Evolutionary conservation across 306 rosid species (phyloP).

Genomic region (Alnus rubra): DNA sequence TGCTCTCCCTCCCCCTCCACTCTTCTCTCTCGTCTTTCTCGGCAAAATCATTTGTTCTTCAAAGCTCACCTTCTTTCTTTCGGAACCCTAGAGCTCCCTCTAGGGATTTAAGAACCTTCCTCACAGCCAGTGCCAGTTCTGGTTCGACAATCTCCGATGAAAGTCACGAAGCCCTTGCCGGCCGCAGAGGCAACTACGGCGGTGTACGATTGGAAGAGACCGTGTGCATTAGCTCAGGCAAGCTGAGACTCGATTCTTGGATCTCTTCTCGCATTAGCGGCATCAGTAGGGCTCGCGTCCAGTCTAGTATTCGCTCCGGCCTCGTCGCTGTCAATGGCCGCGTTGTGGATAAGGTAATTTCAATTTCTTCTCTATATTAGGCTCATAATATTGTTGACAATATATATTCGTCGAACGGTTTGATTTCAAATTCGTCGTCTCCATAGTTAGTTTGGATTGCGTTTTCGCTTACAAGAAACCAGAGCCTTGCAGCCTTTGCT

Average conservation of each 20-base stretch:
- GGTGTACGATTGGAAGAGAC: conserved; percentile 59
- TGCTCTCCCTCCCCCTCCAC: conserved; percentile 33
- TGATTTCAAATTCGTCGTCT: no score
- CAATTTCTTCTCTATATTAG: neutral
- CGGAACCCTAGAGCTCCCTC: conserved; percentile 20
- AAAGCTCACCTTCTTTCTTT: conserved; percentile 35
- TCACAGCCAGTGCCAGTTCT: conserved; percentile 24
- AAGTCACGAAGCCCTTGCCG: conserved; percentile 27
- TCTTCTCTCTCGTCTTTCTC: conserved; percentile 37
- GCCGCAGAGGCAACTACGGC: conserved; percentile 41
- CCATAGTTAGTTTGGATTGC: neutral
- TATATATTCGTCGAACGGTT: no score
- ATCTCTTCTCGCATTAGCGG: conserved; percentile 73
- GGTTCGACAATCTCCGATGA: conserved; percentile 27
- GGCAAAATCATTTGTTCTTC: conserved; percentile 30
- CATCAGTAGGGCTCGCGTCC: conserved; percentile 84
- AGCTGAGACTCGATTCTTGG: conserved; percentile 81
- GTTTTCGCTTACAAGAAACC: neutral
- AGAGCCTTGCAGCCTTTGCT: neutral
- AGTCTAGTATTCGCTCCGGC: conserved; percentile 72
- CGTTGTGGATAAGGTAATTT: conserved; percentile 66
- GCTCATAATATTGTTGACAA: neutral
- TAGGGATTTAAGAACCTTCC: conserved; percentile 16
- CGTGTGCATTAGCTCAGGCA: conserved; percentile 48
- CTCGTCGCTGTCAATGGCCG: conserved; percentile 75